Evolutionary conservation across 176 grass and related monocot species (phyloP).

Genomic region (Ananas comosus): DNA sequence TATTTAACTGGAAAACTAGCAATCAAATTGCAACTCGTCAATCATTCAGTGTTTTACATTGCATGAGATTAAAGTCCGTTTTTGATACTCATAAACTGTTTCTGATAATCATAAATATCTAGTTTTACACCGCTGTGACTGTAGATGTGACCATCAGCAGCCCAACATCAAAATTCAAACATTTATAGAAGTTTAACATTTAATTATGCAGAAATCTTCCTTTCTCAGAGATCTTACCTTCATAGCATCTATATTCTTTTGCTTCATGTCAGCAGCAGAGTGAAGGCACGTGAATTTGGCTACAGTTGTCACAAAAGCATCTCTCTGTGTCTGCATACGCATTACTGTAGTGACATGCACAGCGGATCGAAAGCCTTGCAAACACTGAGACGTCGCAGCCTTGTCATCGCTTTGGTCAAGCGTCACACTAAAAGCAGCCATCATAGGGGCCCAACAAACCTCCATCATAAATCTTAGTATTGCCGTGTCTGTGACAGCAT

Average conservation of each 20-base stretch:
- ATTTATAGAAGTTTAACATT: too few relatives aligned
- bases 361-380: constrained; percentile 70
- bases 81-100: too few relatives aligned
- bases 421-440: constrained; percentile 94
- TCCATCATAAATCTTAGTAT: constrained; percentile 98
- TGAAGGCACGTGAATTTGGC: constrained; percentile 97
- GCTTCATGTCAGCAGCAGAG: constrained; percentile 94
- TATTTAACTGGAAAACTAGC: too few relatives aligned
- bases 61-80: too few relatives aligned
- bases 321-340: constrained; percentile 93
- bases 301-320: constrained; percentile 93
- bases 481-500: constrained; percentile 65
- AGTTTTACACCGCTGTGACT: too few relatives aligned
- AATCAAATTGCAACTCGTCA: too few relatives aligned
- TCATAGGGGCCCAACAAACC: constrained; percentile 96
- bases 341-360: constrained; percentile 88
- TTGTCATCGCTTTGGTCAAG: constrained; percentile 84
- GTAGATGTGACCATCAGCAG: too few relatives aligned
- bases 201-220: neutral
- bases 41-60: too few relatives aligned
- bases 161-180: too few relatives aligned
- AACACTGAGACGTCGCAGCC: constrained; percentile 78
- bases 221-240: constrained; percentile 41
- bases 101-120: too few relatives aligned
- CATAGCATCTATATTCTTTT: constrained; percentile 91